Evolutionary conservation across 768 basidiomycete genomes (phyloP).

Genomic region (Sarcodon sp.): DNA sequence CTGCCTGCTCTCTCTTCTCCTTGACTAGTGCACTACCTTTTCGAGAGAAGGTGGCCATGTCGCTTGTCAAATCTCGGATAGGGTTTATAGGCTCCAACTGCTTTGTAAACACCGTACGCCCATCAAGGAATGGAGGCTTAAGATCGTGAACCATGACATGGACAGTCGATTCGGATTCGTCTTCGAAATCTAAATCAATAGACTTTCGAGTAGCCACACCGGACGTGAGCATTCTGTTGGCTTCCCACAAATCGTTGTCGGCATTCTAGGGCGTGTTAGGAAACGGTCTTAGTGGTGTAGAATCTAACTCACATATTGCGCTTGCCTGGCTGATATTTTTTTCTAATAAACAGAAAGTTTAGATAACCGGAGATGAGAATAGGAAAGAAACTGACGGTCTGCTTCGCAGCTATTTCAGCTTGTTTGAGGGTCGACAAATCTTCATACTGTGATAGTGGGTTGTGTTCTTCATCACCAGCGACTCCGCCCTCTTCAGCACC

Average conservation of each 20-base stretch:
- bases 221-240: conserved; percentile 93
- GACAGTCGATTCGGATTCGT: conserved; percentile 91
- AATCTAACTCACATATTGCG: conserved; percentile 69
- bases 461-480: conserved; percentile 85
- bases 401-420: conserved; percentile 65
- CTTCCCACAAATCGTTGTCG: conserved; percentile 98
- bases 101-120: conserved; percentile 89
- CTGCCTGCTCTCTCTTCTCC: conserved; percentile 93
- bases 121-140: conserved; percentile 96
- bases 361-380: conserved; percentile 5
- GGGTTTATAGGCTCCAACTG: conserved; percentile 97
- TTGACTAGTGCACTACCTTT: conserved; percentile 93
- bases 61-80: conserved; percentile 84
- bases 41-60: conserved; percentile 92
- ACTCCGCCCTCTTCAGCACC: conserved; percentile 78
- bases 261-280: conserved; percentile 53
- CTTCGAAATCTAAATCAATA: conserved; percentile 91
- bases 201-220: conserved; percentile 82
- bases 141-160: conserved; percentile 97
- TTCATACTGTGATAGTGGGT: conserved; percentile 88
- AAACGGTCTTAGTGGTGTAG: neutral
- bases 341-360: conserved; percentile 29
- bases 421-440: conserved; percentile 61
- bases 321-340: conserved; percentile 87
- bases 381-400: conserved; percentile 31